Evolutionary conservation across 306 rosid species (phyloP).

Genomic region (Cajanus cajan): DNA sequence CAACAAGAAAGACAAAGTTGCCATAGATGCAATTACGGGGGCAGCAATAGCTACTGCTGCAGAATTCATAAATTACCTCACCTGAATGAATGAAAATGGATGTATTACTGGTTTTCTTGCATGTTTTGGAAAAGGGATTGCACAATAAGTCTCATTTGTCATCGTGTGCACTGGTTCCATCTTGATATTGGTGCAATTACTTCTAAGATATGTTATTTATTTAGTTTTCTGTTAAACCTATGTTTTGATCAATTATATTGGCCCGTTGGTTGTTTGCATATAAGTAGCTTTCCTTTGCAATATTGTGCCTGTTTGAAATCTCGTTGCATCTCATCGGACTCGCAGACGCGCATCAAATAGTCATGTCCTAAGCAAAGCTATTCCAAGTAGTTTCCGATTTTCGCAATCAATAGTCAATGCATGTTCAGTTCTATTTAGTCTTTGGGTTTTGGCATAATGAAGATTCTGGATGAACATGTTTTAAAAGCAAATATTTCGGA

Average conservation of each 20-base stretch:
- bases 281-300: not conserved
- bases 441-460: not conserved
- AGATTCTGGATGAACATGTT: not conserved
- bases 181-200: not conserved
- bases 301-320: not conserved
- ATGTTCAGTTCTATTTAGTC: not conserved
- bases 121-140: conserved; percentile 22
- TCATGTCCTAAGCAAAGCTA: too few relatives aligned
- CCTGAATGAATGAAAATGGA: conserved; percentile 37
- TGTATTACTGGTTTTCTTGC: conserved; percentile 5
- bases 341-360: too few relatives aligned
- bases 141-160: not conserved
- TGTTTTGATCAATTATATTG: conserved; percentile 7
- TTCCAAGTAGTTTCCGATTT: too few relatives aligned
- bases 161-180: not conserved
- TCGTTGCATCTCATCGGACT: too few relatives aligned
- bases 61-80: conserved; percentile 75
- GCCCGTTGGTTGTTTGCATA: not conserved
- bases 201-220: not conserved
- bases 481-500: too few relatives aligned
- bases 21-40: conserved; percentile 76
- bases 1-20: conserved; percentile 49
- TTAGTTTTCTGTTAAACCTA: conserved; percentile 5
- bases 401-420: not conserved
- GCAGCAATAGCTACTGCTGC: conserved; percentile 94